Percentiles rank a stretch among this genome's conserved stretches.
phyloP scores from a whole-genome alignment of 495 filamentous ascomycete genomes.

The Neurospora sp. region DNA sequence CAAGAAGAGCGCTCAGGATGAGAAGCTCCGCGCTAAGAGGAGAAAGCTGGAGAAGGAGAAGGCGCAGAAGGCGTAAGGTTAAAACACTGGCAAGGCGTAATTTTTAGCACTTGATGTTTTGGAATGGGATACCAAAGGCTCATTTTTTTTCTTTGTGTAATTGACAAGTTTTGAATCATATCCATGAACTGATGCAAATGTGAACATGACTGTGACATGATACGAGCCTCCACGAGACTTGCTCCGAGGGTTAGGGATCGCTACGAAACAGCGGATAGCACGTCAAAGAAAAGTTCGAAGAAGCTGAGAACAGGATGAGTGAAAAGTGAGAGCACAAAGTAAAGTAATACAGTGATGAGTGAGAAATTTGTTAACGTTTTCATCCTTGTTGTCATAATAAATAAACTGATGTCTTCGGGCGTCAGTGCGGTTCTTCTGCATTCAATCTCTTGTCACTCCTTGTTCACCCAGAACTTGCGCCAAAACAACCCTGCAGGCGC shows the following conservation, averaged over 20 bases:
- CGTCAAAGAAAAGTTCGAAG: background rate
- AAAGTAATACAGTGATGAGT: background rate
- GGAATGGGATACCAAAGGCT: background rate
- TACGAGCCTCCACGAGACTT: background rate
- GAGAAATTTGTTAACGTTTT: too few species aligned
- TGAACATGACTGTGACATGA: background rate
- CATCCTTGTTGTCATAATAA: too few species aligned
- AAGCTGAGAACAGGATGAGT: background rate
- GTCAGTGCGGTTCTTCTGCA: background rate
- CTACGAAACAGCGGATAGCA: background rate
- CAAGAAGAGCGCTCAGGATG: constrained; percentile 68
- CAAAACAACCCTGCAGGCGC: background rate
- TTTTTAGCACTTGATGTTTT: constrained; percentile 16
- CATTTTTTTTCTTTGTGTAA: background rate
- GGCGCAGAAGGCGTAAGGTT: constrained; percentile 18
- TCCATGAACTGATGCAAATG: background rate
- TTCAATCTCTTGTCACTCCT: background rate
- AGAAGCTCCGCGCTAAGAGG: constrained; percentile 68
- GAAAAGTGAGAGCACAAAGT: background rate
- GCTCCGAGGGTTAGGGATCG: background rate
- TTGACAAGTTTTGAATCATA: background rate
- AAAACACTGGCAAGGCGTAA: constrained; percentile 3
- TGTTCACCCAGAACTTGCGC: background rate
- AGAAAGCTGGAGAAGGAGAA: constrained; percentile 48
- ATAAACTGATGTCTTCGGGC: too few species aligned